phyloP scores from a whole-genome alignment of 306 rosid genomes.

The Pyrus betulifolia region DNA sequence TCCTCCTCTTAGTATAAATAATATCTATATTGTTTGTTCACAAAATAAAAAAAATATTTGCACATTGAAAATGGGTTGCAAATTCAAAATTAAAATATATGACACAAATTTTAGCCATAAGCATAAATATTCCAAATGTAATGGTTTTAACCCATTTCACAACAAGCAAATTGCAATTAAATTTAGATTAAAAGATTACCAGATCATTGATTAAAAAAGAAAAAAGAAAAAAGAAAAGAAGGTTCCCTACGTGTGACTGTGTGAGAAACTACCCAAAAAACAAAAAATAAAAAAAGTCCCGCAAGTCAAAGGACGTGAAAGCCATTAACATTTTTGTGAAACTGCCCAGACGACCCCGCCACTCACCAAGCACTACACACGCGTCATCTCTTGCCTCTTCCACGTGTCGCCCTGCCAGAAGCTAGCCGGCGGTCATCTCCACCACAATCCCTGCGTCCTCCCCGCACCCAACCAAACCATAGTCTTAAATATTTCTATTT shows the following conservation, averaged over 20 bases:
- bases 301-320: conserved; percentile 3
- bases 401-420: conserved; percentile 9
- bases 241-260: neutral
- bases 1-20: no score
- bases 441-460: conserved; percentile 22
- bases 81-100: no score
- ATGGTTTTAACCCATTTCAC: neutral
- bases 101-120: no score
- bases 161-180: neutral
- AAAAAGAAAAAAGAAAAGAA: neutral
- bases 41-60: no score
- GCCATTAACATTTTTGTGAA: neutral
- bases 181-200: neutral
- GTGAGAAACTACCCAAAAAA: no score
- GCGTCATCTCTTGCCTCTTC: neutral
- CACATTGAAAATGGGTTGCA: no score
- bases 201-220: neutral
- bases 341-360: neutral
- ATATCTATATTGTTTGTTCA: no score
- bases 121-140: no score
- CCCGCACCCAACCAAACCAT: neutral
- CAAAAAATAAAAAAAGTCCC: neutral
- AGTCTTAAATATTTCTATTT: no score
- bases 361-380: neutral
- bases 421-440: conserved; percentile 1